These are phyloP conservation scores for Cystobasidium ongulense DNA, from an alignment of 768 basidiomycete genomes.

Conservation along the genomic window DNA sequence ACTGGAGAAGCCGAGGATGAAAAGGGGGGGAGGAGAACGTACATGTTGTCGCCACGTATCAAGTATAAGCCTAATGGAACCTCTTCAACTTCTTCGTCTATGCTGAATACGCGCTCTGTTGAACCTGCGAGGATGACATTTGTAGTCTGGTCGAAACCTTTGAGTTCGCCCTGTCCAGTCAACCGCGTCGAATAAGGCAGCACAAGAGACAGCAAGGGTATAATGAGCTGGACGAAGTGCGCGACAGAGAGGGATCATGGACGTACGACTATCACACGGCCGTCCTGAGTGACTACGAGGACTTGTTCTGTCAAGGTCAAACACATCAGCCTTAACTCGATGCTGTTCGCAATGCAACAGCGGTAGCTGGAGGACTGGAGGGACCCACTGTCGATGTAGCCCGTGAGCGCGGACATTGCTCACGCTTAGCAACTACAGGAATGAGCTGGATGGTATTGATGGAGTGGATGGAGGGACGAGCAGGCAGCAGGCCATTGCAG, in stretches of 20 bases:
- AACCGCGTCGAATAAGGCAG: neutral
- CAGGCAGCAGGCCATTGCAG: neutral
- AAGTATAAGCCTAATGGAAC: constrained; percentile 89
- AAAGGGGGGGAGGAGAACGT: too few species aligned
- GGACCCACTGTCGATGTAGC: constrained; percentile 80
- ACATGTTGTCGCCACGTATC: constrained; percentile 98
- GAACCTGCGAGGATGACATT: constrained; percentile 92
- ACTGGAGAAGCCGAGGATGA: too few species aligned
- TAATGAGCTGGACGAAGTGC: neutral
- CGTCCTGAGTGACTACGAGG: constrained; percentile 89
- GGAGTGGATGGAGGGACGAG: too few species aligned
- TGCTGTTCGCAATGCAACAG: neutral
- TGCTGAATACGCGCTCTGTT: constrained; percentile 83
- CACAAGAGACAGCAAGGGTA: too few species aligned
- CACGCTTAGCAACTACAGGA: neutral
- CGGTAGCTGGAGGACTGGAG: too few species aligned
- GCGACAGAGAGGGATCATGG: neutral
- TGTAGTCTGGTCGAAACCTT: constrained; percentile 88
- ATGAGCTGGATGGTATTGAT: too few species aligned
- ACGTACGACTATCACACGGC: constrained; percentile 82
- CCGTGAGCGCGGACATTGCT: constrained; percentile 75
- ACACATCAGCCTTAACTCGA: neutral
- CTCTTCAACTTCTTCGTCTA: constrained; percentile 88
- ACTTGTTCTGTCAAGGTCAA: constrained; percentile 60
- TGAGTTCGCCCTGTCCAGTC: constrained; percentile 64